Conservation (phyloP, 1,284 basidiomycete genomes). For the Puccinia horiana region DNA sequence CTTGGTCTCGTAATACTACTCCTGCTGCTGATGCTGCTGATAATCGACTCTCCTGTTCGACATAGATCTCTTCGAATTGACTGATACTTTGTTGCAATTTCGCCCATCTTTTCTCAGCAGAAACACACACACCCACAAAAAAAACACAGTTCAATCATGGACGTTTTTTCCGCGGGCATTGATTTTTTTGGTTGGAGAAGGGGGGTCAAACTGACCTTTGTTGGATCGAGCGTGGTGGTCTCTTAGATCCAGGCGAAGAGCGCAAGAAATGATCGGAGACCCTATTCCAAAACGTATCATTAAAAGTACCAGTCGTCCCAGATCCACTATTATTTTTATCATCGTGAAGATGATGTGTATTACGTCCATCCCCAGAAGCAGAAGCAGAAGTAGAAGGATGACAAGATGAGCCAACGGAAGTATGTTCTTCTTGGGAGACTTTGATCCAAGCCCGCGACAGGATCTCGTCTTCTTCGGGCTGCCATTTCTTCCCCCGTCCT, state of each 20-base stretch:
- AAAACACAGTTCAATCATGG: background rate
- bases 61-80: constrained; percentile 24
- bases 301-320: no score
- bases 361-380: no score
- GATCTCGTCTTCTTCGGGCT: constrained; percentile 24
- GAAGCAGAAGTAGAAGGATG: no score
- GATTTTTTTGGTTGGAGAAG: background rate
- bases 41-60: background rate
- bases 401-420: no score
- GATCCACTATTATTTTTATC: no score
- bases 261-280: constrained; percentile 16
- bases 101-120: no score
- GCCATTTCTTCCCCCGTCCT: constrained; percentile 23
- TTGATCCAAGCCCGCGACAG: constrained; percentile 13
- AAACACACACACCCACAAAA: background rate
- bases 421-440: background rate
- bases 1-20: no score
- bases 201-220: background rate
- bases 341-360: no score
- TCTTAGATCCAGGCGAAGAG: background rate
- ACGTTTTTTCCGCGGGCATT: no score
- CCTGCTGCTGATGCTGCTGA: no score
- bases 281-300: constrained; percentile 14
- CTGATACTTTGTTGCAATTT: constrained; percentile 38
- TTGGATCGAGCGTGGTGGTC: constrained; percentile 20